Percentiles rank a stretch among this genome's conserved stretches.
These are phyloP conservation scores for Nakataea oryzae DNA, from an alignment of 2,329 filamentous ascomycete species.

Conservation along the genomic window DNA sequence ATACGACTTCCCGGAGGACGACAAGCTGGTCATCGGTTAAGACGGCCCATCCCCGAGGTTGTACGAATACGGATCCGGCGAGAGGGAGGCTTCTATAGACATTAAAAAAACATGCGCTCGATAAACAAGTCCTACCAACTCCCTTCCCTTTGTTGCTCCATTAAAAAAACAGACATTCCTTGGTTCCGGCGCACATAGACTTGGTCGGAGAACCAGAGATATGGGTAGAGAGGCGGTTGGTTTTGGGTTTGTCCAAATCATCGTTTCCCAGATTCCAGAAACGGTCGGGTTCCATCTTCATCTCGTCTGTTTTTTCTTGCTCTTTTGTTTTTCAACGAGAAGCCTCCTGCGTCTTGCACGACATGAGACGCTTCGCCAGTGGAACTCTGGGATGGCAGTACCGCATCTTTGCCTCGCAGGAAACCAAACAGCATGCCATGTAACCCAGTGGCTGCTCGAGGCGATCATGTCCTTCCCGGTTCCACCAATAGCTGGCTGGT, in stretches of 20 bases:
- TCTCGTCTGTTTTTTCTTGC: too few species aligned
- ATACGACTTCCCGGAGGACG: constrained; percentile 90
- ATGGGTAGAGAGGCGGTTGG: neutral
- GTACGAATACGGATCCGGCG: constrained; percentile 4
- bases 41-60: constrained; percentile 6
- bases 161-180: neutral
- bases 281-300: too few species aligned
- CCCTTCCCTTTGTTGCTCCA: neutral
- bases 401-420: neutral
- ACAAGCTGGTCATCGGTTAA: constrained; percentile 89
- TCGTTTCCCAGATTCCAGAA: neutral
- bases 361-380: neutral
- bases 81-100: neutral
- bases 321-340: too few species aligned
- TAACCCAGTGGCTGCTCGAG: neutral
- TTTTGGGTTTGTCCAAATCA: neutral
- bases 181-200: neutral
- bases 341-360: neutral
- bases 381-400: neutral
- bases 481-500: neutral
- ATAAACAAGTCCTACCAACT: neutral
- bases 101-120: neutral
- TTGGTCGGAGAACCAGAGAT: neutral
- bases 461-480: neutral
- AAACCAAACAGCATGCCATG: neutral